Conservation (phyloP, 306 rosid species). For the Amphicarpaea edgeworthii region DNA sequence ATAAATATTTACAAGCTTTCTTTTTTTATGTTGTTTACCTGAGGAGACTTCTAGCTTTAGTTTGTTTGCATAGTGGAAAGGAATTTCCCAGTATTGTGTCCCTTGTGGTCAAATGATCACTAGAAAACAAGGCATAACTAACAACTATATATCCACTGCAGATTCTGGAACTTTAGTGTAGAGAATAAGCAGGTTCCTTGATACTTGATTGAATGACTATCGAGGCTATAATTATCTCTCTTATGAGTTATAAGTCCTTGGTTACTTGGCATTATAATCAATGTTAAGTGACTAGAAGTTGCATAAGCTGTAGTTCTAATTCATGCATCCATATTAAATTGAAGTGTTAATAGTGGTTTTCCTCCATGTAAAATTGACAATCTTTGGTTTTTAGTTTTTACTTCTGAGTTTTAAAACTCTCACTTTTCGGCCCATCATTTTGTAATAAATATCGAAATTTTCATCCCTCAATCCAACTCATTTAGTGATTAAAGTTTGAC, state of each 20-base stretch:
- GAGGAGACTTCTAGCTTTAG: constrained; percentile 4
- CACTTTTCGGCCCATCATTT: no score
- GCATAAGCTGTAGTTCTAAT: background rate
- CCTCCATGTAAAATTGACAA: no score
- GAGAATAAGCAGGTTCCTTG: constrained; percentile 11
- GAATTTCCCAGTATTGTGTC: background rate
- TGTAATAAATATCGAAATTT: no score
- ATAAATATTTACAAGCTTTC: background rate
- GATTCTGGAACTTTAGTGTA: background rate
- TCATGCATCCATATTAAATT: background rate
- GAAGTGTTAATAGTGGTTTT: no score
- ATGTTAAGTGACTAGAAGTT: background rate
- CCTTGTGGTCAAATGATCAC: background rate
- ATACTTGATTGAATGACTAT: constrained; percentile 6
- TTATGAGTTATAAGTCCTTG: background rate
- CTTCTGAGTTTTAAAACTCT: no score
- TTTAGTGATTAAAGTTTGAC: no score
- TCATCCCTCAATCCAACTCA: no score
- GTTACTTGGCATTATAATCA: background rate
- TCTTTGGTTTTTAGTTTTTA: no score
- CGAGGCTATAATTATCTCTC: background rate
- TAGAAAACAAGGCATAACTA: constrained; percentile 1
- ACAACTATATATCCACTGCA: background rate
- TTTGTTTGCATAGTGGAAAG: background rate
- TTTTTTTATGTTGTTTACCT: background rate